These are phyloP conservation scores for Triticum aestivum DNA, from an alignment of 176 grass and related monocot species.

Conservation along the genomic window DNA sequence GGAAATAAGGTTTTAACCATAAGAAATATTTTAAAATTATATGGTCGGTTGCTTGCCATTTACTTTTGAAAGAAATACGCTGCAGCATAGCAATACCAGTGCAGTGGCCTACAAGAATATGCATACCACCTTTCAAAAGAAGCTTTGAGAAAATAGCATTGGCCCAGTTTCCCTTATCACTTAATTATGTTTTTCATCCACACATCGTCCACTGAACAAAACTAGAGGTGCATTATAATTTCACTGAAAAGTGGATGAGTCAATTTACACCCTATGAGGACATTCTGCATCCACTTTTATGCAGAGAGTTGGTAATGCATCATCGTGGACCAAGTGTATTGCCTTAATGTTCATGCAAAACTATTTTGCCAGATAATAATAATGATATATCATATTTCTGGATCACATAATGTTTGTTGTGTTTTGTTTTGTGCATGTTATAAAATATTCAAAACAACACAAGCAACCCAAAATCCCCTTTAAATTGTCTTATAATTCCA, in stretches of 20 bases:
- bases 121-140: conserved; percentile 12
- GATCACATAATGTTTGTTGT: background rate
- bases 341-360: conserved; percentile 5
- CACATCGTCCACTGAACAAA: conserved; percentile 10
- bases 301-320: background rate
- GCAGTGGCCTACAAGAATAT: background rate
- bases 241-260: background rate
- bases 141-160: conserved; percentile 9
- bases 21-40: background rate
- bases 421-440: conserved; percentile 14
- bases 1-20: conserved; percentile 9
- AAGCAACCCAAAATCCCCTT: background rate
- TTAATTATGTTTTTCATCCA: conserved; percentile 10
- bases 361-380: background rate
- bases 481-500: background rate
- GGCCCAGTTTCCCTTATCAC: background rate
- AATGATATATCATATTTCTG: conserved; percentile 12
- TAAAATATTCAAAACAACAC: conserved; percentile 14
- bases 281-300: background rate
- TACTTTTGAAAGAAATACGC: background rate
- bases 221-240: conserved; percentile 12
- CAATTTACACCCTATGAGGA: background rate
- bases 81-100: conserved; percentile 12
- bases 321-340: background rate
- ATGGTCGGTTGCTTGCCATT: background rate